Evolutionary conservation across 2,329 filamentous ascomycete genomes (phyloP), one percentile per base, ranked within the genome.

Genomic region (Xylaria sp.): DNA sequence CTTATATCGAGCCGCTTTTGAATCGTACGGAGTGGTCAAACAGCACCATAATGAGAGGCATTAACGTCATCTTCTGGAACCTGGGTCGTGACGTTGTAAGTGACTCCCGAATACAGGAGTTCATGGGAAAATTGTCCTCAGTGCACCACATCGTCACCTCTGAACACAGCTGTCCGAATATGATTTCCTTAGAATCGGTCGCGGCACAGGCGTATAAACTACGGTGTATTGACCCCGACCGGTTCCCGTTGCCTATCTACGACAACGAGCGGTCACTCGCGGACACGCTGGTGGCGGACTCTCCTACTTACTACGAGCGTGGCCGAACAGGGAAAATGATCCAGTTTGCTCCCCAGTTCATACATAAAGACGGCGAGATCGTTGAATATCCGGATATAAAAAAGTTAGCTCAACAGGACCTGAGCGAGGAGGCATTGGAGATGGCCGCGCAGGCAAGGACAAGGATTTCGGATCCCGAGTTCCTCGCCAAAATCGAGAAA

Each of bases 121-220:
- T 96, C 68, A 90, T 95, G 71, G 65, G 79, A 22, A 77, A 81
- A 34, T 82, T 84, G 60, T 69, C 76, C 1, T 66, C 82, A 16
- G 71, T 90, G 34, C 81, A 88, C 68, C 94, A 99, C 70, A 76
- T 93, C 41, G 79, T 99, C 16, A 90, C 91, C 17, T 87, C 91
- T 1, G 72, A 81, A 2, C 91, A 96, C 47, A 80, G 80, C 44
- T 90, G 85, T 61, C 83, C 91, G 1, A 93, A 97, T 69, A 84
- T 86, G 66, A 77, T 97, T 37, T 74, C 88, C 0, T 78, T 94
- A 56, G 80, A 87, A 54, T 87, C 87, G 13, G 80, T 84, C 2
- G 86, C 89, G 0, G 73, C 77, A 17, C 83, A 91, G 48, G 82
- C 87, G 4, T 83, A 88, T 37, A 85, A 88, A 57, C 77, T 97